Evolutionary conservation across 1,139 yeast genomes (phyloP).

Genomic region (Eremothecium coryli): DNA sequence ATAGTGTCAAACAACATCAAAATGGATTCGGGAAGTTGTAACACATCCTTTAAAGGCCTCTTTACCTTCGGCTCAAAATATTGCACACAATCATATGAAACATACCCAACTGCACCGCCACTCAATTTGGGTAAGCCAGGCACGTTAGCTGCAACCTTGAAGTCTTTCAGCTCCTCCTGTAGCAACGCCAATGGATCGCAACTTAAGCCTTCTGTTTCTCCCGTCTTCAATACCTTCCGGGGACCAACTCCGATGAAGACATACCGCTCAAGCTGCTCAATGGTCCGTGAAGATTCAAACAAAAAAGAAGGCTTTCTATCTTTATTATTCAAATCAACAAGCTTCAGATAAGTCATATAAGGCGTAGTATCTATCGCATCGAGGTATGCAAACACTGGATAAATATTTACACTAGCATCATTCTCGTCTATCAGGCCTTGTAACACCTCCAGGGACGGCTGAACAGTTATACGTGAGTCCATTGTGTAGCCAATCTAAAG

Average conservation of each 20-base stretch:
- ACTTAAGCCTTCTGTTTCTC: conserved; percentile 51
- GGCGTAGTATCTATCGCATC: conserved; percentile 76
- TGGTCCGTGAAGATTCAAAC: conserved; percentile 80
- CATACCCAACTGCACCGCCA: conserved; percentile 95
- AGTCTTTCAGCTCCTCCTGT: conserved; percentile 59
- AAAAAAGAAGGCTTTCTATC: conserved; percentile 61
- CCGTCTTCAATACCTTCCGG: conserved; percentile 71
- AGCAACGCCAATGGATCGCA: conserved; percentile 75
- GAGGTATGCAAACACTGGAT: conserved; percentile 70
- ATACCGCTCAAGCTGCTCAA: conserved; percentile 81
- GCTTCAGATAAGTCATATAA: conserved; percentile 78
- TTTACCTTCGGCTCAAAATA: conserved; percentile 90
- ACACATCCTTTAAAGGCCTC: conserved; percentile 62
- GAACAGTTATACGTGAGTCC: conserved; percentile 31
- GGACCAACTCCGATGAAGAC: conserved; percentile 88
- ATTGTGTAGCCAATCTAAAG: too few species aligned
- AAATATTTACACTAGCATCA: conserved; percentile 38
- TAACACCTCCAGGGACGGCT: conserved; percentile 53
- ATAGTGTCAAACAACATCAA: conserved; percentile 86
- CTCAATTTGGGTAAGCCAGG: conserved; percentile 79
- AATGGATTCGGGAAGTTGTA: conserved; percentile 82
- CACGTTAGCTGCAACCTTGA: conserved; percentile 54
- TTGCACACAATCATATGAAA: conserved; percentile 91
- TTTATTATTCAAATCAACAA: conserved; percentile 60
- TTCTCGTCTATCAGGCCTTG: conserved; percentile 38